Percentiles rank a stretch among this genome's conserved stretches.
phyloP scores from a whole-genome alignment of 768 basidiomycete species.

The Boletus coccyginus region DNA sequence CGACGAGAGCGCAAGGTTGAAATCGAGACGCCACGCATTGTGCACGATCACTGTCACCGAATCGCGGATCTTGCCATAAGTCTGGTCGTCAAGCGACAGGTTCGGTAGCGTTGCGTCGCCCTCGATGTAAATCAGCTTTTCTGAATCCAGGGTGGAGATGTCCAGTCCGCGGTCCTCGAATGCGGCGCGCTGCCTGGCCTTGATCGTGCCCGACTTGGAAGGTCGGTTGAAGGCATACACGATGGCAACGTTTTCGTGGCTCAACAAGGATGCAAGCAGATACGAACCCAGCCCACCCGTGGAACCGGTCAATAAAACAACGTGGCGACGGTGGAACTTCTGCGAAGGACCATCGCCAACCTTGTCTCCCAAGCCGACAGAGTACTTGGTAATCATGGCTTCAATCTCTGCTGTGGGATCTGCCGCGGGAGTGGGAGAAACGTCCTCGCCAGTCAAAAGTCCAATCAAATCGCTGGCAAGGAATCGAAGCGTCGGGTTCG shows the following conservation, averaged over 20 bases:
- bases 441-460: too few species aligned
- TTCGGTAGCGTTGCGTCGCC: conserved; percentile 21
- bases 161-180: conserved; percentile 31
- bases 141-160: conserved; percentile 12
- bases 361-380: not conserved
- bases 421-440: too few species aligned
- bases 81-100: conserved; percentile 21
- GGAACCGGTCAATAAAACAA: conserved; percentile 32
- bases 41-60: conserved; percentile 40
- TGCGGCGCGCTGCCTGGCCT: conserved; percentile 18
- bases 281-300: conserved; percentile 38
- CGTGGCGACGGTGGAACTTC: conserved; percentile 8
- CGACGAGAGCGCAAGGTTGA: conserved; percentile 48
- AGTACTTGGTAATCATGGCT: too few species aligned
- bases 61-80: conserved; percentile 27
- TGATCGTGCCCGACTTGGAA: conserved; percentile 8
- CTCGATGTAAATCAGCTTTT: conserved; percentile 31
- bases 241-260: conserved; percentile 27
- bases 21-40: conserved; percentile 50
- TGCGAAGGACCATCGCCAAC: too few species aligned
- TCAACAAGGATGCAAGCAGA: conserved; percentile 36
- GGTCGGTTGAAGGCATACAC: conserved; percentile 32
- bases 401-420: too few species aligned
- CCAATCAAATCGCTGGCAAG: too few species aligned
- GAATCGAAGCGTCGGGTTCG: conserved; percentile 29